Evolutionary conservation across 2,329 filamentous ascomycete genomes (phyloP), one percentile per base, ranked within the genome.

Genomic region (Fusarium kyushuense): DNA sequence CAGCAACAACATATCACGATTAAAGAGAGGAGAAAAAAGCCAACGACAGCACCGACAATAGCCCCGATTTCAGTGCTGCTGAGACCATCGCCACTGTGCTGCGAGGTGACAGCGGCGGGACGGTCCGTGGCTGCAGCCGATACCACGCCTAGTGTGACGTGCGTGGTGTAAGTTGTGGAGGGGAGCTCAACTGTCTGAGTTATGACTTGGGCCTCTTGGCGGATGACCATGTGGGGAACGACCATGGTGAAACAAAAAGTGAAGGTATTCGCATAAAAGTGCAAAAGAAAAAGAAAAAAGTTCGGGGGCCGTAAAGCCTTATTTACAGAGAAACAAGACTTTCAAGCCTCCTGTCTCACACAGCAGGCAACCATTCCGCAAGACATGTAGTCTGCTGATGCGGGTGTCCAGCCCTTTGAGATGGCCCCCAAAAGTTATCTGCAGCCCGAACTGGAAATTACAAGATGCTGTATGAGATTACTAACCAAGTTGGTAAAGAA

Each of bases 21-120:
- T 30, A 81, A 54, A 30, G 77, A 51, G 23, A 81, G 60, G 25
- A 79, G 48, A n/a, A 79, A 75, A n/a, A 78, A 67, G 3, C 76
- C 81, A 13, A 80, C 72, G 3, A 83, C 62, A 33, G 76, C 76
- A 29, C 81, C 81, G 3, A 81, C 69, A 19, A 84, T 79, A 38
- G 77, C 81, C 7, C 80, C 81, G 30, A 84, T 76, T 48, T 82
- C 74, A n/a, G 69, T 74, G 27, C 76, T 71, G 1, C 75, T 77
- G 5, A 82, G 74, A 11, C 73, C 75, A 9, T 58, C 65, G 12
- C 56, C 43, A 27, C 58, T 63, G 19, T 67, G 72, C 14, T 67
- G 58, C 17, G 61, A 38, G 43, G 63, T 40, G 32, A 66, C 47
- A 48, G 58, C 49, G 43, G 62, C 53, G 60, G 67, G 36, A 54